Evolutionary conservation across 495 filamentous ascomycete species (phyloP).

Genomic region (Annulohypoxylon stygium): DNA sequence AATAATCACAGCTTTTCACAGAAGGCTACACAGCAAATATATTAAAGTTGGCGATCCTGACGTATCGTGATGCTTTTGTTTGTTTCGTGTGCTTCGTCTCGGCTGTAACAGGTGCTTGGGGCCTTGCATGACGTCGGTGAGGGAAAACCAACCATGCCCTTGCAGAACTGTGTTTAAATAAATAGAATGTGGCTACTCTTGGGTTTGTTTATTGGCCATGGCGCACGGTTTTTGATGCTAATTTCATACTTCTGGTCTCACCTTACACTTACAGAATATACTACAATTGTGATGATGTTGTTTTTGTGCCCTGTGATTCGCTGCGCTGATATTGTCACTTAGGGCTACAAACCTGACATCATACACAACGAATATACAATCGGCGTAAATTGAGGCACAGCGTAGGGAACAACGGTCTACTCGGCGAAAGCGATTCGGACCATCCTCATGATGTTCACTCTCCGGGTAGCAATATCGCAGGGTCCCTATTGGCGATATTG

Average conservation of each 20-base stretch:
- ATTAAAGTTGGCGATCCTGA: slow-evolving; percentile 43
- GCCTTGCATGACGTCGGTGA: slow-evolving; percentile 24
- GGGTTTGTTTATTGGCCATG: slow-evolving; percentile 15
- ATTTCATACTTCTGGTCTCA: slow-evolving; percentile 12
- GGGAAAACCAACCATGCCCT: slow-evolving; percentile 17
- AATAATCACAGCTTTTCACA: slow-evolving; percentile 1
- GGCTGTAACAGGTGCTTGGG: slow-evolving; percentile 31
- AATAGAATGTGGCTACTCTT: slow-evolving; percentile 21
- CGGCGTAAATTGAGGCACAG: background rate
- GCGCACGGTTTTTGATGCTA: slow-evolving; percentile 19
- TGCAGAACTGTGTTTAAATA: slow-evolving; percentile 21
- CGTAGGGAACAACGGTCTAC: slow-evolving; percentile 3
- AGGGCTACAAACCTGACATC: slow-evolving; percentile 23
- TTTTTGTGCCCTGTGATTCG: slow-evolving; percentile 1
- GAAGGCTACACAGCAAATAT: slow-evolving; percentile 17
- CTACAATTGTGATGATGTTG: slow-evolving; percentile 9
- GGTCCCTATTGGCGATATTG: slow-evolving; percentile 19
- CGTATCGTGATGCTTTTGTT: slow-evolving; percentile 35
- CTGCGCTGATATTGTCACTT: background rate
- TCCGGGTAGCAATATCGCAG: slow-evolving; percentile 11
- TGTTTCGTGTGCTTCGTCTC: slow-evolving; percentile 44
- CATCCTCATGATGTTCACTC: slow-evolving; percentile 12
- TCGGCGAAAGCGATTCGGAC: slow-evolving; percentile 23
- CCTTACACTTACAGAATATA: background rate
- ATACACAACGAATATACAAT: slow-evolving; percentile 9